Percentiles rank a stretch among this genome's conserved stretches.
Evolutionary conservation across 768 basidiomycete genomes (phyloP).

Genomic region (Dacryopinax primogenitus): DNA sequence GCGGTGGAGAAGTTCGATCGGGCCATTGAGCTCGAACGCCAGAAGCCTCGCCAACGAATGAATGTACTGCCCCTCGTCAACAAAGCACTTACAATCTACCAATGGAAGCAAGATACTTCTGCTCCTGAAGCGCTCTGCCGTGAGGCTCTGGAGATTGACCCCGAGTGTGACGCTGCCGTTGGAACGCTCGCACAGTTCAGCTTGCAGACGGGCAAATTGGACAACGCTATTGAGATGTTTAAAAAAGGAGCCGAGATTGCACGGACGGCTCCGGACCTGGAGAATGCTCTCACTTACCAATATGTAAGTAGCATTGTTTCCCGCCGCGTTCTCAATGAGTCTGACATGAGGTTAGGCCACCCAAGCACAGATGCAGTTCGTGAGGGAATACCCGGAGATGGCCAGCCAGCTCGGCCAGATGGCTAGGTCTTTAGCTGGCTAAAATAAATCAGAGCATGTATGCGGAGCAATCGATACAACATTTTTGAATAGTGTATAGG

Average conservation of each 20-base stretch:
- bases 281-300: constrained; percentile 58
- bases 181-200: constrained; percentile 89
- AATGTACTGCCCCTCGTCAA: constrained; percentile 94
- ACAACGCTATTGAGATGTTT: constrained; percentile 77
- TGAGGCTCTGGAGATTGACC: constrained; percentile 77
- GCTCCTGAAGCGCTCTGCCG: constrained; percentile 73
- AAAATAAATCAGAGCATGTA: neutral
- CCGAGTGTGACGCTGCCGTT: constrained; percentile 92
- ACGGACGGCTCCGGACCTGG: constrained; percentile 78
- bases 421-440: constrained; percentile 20
- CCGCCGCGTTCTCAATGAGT: neutral
- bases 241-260: constrained; percentile 71
- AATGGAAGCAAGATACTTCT: constrained; percentile 82
- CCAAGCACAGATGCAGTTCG: constrained; percentile 67
- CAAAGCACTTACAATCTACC: constrained; percentile 92
- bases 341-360: constrained; percentile 44
- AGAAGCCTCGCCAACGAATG: constrained; percentile 41
- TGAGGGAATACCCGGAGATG: constrained; percentile 70
- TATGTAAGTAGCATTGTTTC: constrained; percentile 40
- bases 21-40: constrained; percentile 76
- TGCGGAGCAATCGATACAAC: neutral
- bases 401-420: constrained; percentile 34
- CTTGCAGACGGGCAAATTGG: constrained; percentile 80
- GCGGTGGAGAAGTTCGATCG: constrained; percentile 86
- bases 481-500: constrained; percentile 1